Percentiles rank a stretch among this genome's conserved stretches.
Evolutionary conservation across 768 basidiomycete species (phyloP).

Genomic region (Mycena galericulata): DNA sequence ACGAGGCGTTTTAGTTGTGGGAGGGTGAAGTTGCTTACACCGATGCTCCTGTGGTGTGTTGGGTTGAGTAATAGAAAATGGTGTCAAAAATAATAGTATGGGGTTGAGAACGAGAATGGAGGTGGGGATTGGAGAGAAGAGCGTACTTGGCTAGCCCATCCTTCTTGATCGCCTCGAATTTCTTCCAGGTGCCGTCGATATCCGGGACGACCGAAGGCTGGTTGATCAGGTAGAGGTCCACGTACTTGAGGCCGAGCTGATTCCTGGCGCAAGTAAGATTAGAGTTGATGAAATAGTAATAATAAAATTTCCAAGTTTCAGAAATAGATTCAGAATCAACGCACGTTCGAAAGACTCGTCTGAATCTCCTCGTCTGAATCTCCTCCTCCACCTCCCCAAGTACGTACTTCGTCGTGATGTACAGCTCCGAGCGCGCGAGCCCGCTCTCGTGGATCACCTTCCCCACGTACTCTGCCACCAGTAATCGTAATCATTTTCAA

Average conservation of each 20-base stretch:
- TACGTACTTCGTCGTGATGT: slow-evolving; percentile 54
- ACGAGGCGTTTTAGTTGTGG: slow-evolving; percentile 55
- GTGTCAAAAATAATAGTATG: too few species aligned
- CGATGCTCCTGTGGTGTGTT: slow-evolving; percentile 57
- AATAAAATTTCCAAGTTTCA: not conserved
- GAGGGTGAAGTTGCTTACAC: slow-evolving; percentile 62
- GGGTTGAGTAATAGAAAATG: not conserved
- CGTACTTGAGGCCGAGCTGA: slow-evolving; percentile 58
- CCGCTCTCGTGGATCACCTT: slow-evolving; percentile 44
- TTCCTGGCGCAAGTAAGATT: too few species aligned
- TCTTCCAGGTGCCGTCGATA: slow-evolving; percentile 49
- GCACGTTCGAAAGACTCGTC: slow-evolving; percentile 53
- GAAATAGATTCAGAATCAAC: not conserved
- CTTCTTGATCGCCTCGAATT: slow-evolving; percentile 54
- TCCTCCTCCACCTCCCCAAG: slow-evolving; percentile 43
- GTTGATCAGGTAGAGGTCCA: slow-evolving; percentile 68
- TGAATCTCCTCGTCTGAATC: slow-evolving; percentile 45
- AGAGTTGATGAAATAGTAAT: not conserved
- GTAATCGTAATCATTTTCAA: too few species aligned
- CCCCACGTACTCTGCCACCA: slow-evolving; percentile 41
- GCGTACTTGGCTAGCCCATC: slow-evolving; percentile 41
- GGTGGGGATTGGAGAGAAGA: not conserved
- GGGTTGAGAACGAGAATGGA: too few species aligned
- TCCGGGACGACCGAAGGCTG: slow-evolving; percentile 43
- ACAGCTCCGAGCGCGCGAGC: slow-evolving; percentile 45